A percentile compares a stretch with the other conserved stretches of the same genome.
Conservation (phyloP, 352 stramenopile genomes). For the Phytopythium vexans region DNA sequence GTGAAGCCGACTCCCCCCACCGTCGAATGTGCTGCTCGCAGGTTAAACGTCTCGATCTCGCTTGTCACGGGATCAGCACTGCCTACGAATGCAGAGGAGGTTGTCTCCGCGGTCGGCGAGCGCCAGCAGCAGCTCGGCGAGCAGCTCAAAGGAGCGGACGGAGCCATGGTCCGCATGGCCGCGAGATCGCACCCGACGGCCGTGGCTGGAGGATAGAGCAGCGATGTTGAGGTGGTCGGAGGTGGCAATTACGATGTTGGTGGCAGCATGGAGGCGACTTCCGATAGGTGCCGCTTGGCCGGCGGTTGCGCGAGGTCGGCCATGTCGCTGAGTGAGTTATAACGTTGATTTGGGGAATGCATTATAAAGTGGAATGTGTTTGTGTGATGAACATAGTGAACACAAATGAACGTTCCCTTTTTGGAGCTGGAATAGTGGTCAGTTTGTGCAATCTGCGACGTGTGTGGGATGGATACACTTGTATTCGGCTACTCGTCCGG, state of each 20-base stretch:
- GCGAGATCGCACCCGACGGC: conserved; percentile 53
- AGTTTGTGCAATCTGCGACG: no score
- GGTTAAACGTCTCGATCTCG: conserved; percentile 57
- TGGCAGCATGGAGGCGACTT: no score
- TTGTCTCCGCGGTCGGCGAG: conserved; percentile 38
- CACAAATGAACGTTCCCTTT: background rate
- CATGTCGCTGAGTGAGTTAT: conserved; percentile 2
- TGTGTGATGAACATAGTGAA: conserved; percentile 7
- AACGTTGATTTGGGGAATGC: conserved; percentile 11
- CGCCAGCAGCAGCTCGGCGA: conserved; percentile 76
- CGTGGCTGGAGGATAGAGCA: conserved; percentile 64
- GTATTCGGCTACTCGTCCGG: no score
- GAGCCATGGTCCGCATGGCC: conserved; percentile 65
- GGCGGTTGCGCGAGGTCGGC: background rate
- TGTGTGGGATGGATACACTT: no score
- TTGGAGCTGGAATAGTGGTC: background rate
- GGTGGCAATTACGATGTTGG: no score
- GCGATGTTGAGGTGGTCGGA: no score
- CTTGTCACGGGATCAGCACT: conserved; percentile 7
- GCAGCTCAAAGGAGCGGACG: conserved; percentile 42
- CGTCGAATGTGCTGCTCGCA: no score
- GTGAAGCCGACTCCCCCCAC: no score
- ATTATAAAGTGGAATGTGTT: conserved; percentile 18
- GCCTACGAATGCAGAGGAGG: conserved; percentile 20
- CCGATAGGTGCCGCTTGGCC: conserved; percentile 21